A percentile compares a stretch with the other conserved stretches of the same genome.
Evolutionary conservation across 495 filamentous ascomycete species (phyloP).

Genomic region (Xylaria grammica): DNA sequence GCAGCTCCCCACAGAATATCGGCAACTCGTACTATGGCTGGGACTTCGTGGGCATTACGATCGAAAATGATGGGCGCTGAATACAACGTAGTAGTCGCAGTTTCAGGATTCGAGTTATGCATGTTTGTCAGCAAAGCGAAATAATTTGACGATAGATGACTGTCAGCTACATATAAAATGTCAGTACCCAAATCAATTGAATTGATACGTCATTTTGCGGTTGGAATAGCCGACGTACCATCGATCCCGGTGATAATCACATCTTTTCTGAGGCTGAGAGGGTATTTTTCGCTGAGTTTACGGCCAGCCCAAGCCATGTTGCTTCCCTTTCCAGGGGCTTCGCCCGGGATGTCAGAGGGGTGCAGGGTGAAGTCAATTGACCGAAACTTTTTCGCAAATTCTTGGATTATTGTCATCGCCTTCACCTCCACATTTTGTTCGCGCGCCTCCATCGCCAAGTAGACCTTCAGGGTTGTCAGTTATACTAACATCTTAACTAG

Average conservation of each 20-base stretch:
- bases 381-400: slow-evolving; percentile 64
- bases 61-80: slow-evolving; percentile 74
- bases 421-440: slow-evolving; percentile 60
- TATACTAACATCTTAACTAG: neutral
- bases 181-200: slow-evolving; percentile 26
- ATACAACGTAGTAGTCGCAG: slow-evolving; percentile 64
- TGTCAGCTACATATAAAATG: slow-evolving; percentile 59
- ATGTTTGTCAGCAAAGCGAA: slow-evolving; percentile 65
- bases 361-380: slow-evolving; percentile 66
- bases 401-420: slow-evolving; percentile 56
- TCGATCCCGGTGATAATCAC: slow-evolving; percentile 74
- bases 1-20: slow-evolving; percentile 71
- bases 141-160: slow-evolving; percentile 68
- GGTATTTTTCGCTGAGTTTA: slow-evolving; percentile 62
- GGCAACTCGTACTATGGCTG: slow-evolving; percentile 68
- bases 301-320: slow-evolving; percentile 70
- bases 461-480: slow-evolving; percentile 54
- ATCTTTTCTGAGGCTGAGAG: slow-evolving; percentile 55
- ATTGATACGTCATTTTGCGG: neutral
- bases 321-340: slow-evolving; percentile 71
- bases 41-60: slow-evolving; percentile 69
- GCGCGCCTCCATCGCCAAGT: slow-evolving; percentile 73
- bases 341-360: slow-evolving; percentile 62
- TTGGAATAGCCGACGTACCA: slow-evolving; percentile 49
- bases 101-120: slow-evolving; percentile 59